These are phyloP conservation scores for Capronia americana DNA, from an alignment of 2,329 filamentous ascomycete species.

Conservation along the genomic window DNA sequence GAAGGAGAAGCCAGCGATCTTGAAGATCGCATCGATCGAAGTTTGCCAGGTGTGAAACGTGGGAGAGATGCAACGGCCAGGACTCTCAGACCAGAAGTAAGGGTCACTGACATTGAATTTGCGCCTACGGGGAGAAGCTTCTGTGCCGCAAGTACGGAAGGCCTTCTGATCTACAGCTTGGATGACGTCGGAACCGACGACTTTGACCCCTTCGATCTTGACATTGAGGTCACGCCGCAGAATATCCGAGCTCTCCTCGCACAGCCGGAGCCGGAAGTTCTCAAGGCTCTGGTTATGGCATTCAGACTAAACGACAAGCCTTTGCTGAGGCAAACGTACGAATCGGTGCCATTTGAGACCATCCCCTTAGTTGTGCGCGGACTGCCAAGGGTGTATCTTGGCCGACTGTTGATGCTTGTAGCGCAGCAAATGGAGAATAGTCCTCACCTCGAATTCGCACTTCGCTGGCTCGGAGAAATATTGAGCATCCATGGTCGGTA, in stretches of 20 bases:
- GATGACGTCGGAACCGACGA: constrained; percentile 72
- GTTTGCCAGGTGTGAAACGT: constrained; percentile 83
- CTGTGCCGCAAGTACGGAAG: constrained; percentile 93
- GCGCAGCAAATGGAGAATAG: constrained; percentile 86
- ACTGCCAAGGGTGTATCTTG: constrained; percentile 84
- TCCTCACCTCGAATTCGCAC: constrained; percentile 91
- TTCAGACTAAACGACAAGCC: constrained; percentile 90
- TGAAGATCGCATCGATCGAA: constrained; percentile 79
- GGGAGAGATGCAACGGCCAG: constrained; percentile 80
- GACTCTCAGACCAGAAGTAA: constrained; percentile 78
- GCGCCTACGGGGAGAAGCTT: constrained; percentile 88
- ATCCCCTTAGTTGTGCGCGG: constrained; percentile 79
- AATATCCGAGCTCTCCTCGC: constrained; percentile 80
- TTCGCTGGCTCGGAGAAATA: constrained; percentile 85
- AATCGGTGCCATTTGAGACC: constrained; percentile 75
- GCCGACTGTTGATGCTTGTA: constrained; percentile 83
- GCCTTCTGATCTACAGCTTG: constrained; percentile 88
- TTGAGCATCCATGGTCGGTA: constrained; percentile 84
- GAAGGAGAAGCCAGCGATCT: constrained; percentile 86
- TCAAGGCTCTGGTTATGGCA: constrained; percentile 94
- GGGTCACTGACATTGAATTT: constrained; percentile 84
- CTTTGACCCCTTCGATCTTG: constrained; percentile 96
- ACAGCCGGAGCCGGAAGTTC: constrained; percentile 75
- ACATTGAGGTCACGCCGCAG: constrained; percentile 89
- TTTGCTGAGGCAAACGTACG: constrained; percentile 84